These are phyloP conservation scores for Termitomyces sp. DNA, from an alignment of 1,284 basidiomycete species.

Conservation along the genomic window DNA sequence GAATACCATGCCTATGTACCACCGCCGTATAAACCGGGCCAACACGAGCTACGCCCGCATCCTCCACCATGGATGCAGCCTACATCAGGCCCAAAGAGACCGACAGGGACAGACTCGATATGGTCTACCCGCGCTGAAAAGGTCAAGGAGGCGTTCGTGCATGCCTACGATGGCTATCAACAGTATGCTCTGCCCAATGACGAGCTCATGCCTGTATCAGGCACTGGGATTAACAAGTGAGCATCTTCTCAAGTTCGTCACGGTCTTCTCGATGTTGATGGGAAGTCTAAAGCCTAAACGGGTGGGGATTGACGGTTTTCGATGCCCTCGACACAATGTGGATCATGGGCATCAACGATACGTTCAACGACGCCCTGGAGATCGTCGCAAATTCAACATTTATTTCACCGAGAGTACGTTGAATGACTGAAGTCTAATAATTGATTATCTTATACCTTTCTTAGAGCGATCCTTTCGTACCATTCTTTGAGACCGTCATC, in stretches of 20 bases:
- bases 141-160: slow-evolving; percentile 54
- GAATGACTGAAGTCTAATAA: slow-evolving; percentile 37
- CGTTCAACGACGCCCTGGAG: slow-evolving; percentile 61
- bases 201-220: slow-evolving; percentile 51
- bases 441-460: slow-evolving; percentile 28
- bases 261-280: neutral
- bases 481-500: slow-evolving; percentile 76
- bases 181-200: slow-evolving; percentile 51
- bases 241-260: slow-evolving; percentile 1
- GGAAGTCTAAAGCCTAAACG: slow-evolving; percentile 49
- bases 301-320: slow-evolving; percentile 75
- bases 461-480: slow-evolving; percentile 32
- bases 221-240: slow-evolving; percentile 35
- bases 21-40: slow-evolving; percentile 2
- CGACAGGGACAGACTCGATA: slow-evolving; percentile 3
- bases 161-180: slow-evolving; percentile 56
- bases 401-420: slow-evolving; percentile 48
- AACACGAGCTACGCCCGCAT: neutral
- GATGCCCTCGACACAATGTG: slow-evolving; percentile 77
- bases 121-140: slow-evolving; percentile 31
- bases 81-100: neutral
- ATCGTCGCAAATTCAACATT: slow-evolving; percentile 49
- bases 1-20: neutral
- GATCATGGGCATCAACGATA: slow-evolving; percentile 43
- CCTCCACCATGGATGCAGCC: slow-evolving; percentile 10